A percentile compares a stretch with the other conserved stretches of the same genome.
phyloP scores from a whole-genome alignment of 2,329 filamentous ascomycete genomes.

The Arthrobotrys pseudoclavata region DNA sequence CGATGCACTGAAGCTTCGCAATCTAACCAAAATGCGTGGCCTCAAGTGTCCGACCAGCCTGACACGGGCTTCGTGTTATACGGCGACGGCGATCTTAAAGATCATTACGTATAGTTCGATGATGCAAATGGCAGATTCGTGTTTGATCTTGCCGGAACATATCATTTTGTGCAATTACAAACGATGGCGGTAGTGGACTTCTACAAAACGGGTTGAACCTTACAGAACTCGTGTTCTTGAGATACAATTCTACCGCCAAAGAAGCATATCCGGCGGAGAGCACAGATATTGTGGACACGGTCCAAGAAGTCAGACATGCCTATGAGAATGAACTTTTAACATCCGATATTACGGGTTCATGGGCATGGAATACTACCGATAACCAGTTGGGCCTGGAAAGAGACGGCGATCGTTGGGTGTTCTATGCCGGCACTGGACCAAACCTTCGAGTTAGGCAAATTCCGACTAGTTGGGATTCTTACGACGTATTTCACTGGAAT shows the following conservation, averaged over 20 bases:
- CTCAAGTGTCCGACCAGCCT: not conserved
- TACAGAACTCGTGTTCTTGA: slow-evolving; percentile 1
- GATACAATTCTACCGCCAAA: slow-evolving; percentile 2
- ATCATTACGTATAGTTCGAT: slow-evolving; percentile 20
- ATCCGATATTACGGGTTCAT: slow-evolving; percentile 3
- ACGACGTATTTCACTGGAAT: not conserved
- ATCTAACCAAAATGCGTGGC: no score
- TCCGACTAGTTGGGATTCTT: not conserved
- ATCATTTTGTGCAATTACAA: slow-evolving; percentile 3
- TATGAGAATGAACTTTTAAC: not conserved
- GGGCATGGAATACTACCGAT: not conserved
- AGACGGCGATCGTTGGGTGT: slow-evolving; percentile 4
- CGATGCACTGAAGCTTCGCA: no score
- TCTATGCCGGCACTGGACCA: not conserved
- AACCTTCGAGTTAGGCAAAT: not conserved
- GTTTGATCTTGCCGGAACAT: not conserved
- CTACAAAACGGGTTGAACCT: slow-evolving; percentile 10
- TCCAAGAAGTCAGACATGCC: slow-evolving; percentile 11
- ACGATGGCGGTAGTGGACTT: slow-evolving; percentile 1
- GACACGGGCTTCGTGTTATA: slow-evolving; percentile 1
- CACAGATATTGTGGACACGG: not conserved
- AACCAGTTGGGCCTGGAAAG: not conserved
- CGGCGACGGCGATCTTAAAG: slow-evolving; percentile 1
- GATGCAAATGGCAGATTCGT: not conserved
- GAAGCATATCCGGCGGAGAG: not conserved